Base-by-base conservation (phyloP, 495 filamentous ascomycete genomes). In the Xylaria nigripes region DNA sequence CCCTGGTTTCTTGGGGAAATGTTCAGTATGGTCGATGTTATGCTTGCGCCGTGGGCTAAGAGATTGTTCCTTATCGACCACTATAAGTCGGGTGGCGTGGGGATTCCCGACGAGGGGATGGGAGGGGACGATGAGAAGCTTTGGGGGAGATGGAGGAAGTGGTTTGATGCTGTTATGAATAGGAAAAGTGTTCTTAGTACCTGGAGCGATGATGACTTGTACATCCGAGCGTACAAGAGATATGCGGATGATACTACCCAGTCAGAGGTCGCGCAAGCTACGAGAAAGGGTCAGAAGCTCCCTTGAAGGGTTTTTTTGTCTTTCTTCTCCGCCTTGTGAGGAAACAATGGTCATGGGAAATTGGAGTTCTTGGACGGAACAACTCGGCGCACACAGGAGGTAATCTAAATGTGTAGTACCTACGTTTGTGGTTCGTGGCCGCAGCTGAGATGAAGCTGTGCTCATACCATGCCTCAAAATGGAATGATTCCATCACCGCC, bases 221-320 rank as follows among this genome's bases (percentile, higher is more conserved):
- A 85, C 60, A 61, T 82, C 47, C 75, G 73, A 2, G 83, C 83
- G 47, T 89, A 87, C 64, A 74, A 80, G 65, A 68, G 81, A 50
- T 89, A 89, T 75, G 84, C 83, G 13, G 82, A 88, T 45, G 77
- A 88, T 67, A 80, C 73, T n/a, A 85, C 85, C 42, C 78, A 84
- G 68, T 84, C 81, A 47, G 80, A 87, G 66, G 67, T 86, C 50
- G 84, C 78, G 18, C 81, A 86, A 70, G 85, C 84, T 24, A 86
- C 79, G 10, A 73, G 83, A 61, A 69, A 73, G 57, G 85, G 84
- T 7, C 75, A 70, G 54, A 78, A 72, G 16, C 76, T 88, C 54
- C 84, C 84, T 4, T 86, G 60, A 75, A 45, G 18, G 4, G 4
- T 4, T 18, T 40, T 18, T 16, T 40, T 40, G n/a, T n/a, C n/a